phyloP scores from a whole-genome alignment of 345 rosid species.

The Salix dunnii region DNA sequence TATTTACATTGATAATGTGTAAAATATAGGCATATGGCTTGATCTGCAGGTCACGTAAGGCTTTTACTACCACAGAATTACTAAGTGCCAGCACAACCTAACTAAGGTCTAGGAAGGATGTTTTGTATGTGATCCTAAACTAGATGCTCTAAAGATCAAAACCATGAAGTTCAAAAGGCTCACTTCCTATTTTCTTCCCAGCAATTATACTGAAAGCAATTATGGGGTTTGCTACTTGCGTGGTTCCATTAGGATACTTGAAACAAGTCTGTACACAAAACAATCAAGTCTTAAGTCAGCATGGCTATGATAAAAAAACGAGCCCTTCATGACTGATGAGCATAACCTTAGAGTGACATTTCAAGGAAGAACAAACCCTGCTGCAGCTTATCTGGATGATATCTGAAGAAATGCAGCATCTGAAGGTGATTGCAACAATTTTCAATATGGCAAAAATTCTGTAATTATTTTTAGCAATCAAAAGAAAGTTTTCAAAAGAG shows the following conservation, averaged over 20 bases:
- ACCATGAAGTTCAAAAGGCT: too few relatives aligned
- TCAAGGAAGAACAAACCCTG: neutral
- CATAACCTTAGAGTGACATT: neutral
- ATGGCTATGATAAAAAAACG: too few relatives aligned
- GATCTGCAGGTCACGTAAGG: too few relatives aligned
- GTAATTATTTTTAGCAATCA: neutral
- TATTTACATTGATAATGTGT: too few relatives aligned
- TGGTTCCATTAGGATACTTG: neutral
- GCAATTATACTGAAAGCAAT: neutral
- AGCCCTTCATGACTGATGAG: neutral
- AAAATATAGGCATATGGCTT: too few relatives aligned
- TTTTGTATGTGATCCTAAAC: too few relatives aligned
- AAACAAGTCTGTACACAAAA: neutral
- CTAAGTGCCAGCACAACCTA: too few relatives aligned
- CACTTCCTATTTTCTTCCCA: too few relatives aligned
- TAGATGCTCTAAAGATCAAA: too few relatives aligned
- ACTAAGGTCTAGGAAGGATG: too few relatives aligned
- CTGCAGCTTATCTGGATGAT: neutral
- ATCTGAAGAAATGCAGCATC: neutral
- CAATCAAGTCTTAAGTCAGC: neutral
- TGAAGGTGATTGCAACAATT: neutral
- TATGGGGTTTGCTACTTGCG: neutral
- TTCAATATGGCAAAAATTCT: neutral
- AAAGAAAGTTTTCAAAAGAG: neutral
- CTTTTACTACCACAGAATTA: too few relatives aligned